Evolutionary conservation across 2,329 filamentous ascomycete species (phyloP).

Genomic region (Talaromyces sp.): DNA sequence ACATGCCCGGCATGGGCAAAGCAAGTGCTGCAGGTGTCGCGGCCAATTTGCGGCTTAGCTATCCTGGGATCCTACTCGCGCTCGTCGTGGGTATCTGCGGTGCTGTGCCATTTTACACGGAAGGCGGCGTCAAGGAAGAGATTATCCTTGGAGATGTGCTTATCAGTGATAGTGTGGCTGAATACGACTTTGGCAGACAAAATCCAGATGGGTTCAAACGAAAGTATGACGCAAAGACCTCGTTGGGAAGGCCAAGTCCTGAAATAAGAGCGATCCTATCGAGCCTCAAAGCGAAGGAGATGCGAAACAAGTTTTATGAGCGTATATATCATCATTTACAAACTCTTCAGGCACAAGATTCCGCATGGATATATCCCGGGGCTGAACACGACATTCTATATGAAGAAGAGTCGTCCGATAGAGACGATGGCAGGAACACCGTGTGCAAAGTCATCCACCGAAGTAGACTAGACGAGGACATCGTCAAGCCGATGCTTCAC

Average conservation of each 20-base stretch:
- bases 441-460: background rate
- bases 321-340: background rate
- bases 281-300: background rate
- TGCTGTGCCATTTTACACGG: background rate
- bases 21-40: background rate
- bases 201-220: background rate
- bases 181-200: constrained; percentile 5
- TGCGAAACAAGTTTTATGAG: background rate
- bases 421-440: too few relatives aligned
- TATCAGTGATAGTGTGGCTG: background rate
- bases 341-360: background rate
- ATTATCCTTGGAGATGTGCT: constrained; percentile 5
- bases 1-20: constrained; percentile 1
- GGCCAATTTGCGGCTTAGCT: background rate
- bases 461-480: background rate
- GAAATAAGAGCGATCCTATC: background rate
- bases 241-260: background rate
- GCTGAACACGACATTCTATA: background rate
- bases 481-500: background rate
- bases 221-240: background rate
- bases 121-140: too few relatives aligned
- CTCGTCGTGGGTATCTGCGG: constrained; percentile 3
- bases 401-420: too few relatives aligned
- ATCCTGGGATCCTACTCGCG: background rate
- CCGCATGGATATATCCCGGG: background rate